Base-by-base conservation (phyloP, 768 basidiomycete genomes). In the Lactarius deliciosus region DNA sequence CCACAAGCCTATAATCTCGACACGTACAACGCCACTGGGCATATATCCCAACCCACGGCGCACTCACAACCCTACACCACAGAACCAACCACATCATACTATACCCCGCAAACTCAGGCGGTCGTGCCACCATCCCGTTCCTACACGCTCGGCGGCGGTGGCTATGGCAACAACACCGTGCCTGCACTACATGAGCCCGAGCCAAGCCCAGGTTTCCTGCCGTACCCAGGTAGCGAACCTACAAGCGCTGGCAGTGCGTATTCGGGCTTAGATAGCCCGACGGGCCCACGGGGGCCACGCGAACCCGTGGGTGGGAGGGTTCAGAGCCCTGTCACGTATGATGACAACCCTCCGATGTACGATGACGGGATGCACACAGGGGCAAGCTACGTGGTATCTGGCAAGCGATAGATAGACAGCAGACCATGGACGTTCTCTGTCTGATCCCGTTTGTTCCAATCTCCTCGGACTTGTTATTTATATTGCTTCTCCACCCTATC, bases 271-370 rank as follows among this genome's bases (percentile, higher is more conserved):
- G 60, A 41, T 1, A 57, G 18, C 40, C 66, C 53, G 25, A 32
- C 45, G 38, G 53, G 58, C n/a, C 61, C 61, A 30, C 43, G 47
- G 45, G 61, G 54, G 2, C 40, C 63, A 50, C 68, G 57, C 22
- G 45, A 47, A 54, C 65, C 3, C 10, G 36, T 40, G 15, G 38
- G 13, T 40, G 38, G 38, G 38, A 40, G 65, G 53, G 45, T 32
- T 4, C 57, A 36, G 22, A 60, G 56, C 30, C 64, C 66, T 16
- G 69, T 67, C 54, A 56, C 65, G 38, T 80, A 80, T 57, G 76
- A 83, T 18, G 90, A 91, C 20, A 80, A 77, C 41, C 90, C 90
- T 16, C 90, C 90, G 34, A 79, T 76, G 60, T 92, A 92, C 72
- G 89, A 91, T 32, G 78, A 79, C 18, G 84, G 83, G 22, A 73